Base-by-base conservation (phyloP, 2,329 filamentous ascomycete genomes). In the Penicillium griseofulvum region DNA sequence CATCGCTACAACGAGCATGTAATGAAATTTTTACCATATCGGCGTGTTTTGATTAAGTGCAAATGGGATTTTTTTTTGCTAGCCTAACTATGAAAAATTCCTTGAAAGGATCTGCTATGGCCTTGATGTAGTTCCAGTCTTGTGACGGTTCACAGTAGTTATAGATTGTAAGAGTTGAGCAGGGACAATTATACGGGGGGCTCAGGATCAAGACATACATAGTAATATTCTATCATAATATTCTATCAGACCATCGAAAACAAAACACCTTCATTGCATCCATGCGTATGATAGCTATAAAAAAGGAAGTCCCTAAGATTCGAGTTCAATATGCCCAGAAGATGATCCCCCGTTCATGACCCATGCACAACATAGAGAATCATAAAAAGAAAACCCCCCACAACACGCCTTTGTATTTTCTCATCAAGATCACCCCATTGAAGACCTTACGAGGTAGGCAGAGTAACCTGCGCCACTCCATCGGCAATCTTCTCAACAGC, bases 391-490 rank as follows among this genome's bases (percentile, higher is more conserved):
- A 47, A 53, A 14, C 10, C 28, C 29, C 31, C 31, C n/a, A 22
- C 46, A 54, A 24, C 46, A 7, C 52, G 47, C 52, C 47, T 54
- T 44, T 39, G 39, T 45, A 50, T 33, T 52, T 44, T 41, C 42
- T 47, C 8, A 19, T 17, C 29, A 10, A 41, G n/a, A 42, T 19
- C 28, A 26, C 19, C 34, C 2, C 12, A 8, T 29, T 14, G 16
- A 47, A 46, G 12, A 14, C 11, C 17, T 42, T 9, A 26, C 5
- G 74, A 76, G 12, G 68, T 71, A n/a, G 74, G 73, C 47, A 78
- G 65, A 22, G 72, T 72, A 47, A 76, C 73, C 59, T 76, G 73
- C 26, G 73, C 66, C 42, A 78, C 71, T 17, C 74, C 74, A 64
- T 77, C 75, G 17, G 68, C 59, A 22, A 76, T 67, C 65, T 73